Percentiles rank a stretch among this genome's conserved stretches.
Evolutionary conservation across 805 yeast species (phyloP).

Genomic region (Millerozyma miso): DNA sequence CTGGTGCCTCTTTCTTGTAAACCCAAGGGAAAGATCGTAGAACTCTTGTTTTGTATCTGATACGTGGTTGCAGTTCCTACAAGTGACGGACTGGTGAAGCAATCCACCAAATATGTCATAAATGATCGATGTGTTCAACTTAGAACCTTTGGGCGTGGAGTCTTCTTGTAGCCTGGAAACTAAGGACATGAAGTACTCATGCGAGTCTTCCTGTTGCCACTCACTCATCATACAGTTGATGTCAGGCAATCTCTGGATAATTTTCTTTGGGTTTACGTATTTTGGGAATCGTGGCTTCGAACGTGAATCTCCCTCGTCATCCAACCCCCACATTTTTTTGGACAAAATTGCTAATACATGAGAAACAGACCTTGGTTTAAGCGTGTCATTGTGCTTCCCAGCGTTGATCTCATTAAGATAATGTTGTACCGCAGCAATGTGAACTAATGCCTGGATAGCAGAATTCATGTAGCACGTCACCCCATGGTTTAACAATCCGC

Average conservation of each 20-base stretch:
- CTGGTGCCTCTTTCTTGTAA: slow-evolving; percentile 42
- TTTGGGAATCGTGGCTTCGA: slow-evolving; percentile 26
- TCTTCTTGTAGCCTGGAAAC: slow-evolving; percentile 88
- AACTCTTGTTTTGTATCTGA: slow-evolving; percentile 90
- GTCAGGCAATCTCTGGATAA: slow-evolving; percentile 69
- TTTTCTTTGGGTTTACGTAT: slow-evolving; percentile 69
- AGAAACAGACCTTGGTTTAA: slow-evolving; percentile 58
- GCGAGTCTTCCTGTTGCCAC: slow-evolving; percentile 98
- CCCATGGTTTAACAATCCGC: slow-evolving; percentile 83
- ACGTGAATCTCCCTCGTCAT: slow-evolving; percentile 24
- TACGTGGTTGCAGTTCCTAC: slow-evolving; percentile 75
- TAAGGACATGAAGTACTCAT: slow-evolving; percentile 92
- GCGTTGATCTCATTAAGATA: slow-evolving; percentile 65
- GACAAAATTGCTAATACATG: slow-evolving; percentile 65
- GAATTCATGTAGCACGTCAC: slow-evolving; percentile 97
- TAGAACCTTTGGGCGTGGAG: slow-evolving; percentile 84
- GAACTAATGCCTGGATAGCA: slow-evolving; percentile 87
- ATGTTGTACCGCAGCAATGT: slow-evolving; percentile 86
- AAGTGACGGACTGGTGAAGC: slow-evolving; percentile 77
- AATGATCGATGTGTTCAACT: slow-evolving; percentile 73
- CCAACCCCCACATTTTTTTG: slow-evolving; percentile 63
- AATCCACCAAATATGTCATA: slow-evolving; percentile 95
- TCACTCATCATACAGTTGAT: slow-evolving; percentile 95
- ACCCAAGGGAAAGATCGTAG: slow-evolving; percentile 83
- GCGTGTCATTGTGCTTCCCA: slow-evolving; percentile 44